Conservation (phyloP, 2,329 filamentous ascomycete genomes). For the Tolypocladium cylindrosporum region DNA sequence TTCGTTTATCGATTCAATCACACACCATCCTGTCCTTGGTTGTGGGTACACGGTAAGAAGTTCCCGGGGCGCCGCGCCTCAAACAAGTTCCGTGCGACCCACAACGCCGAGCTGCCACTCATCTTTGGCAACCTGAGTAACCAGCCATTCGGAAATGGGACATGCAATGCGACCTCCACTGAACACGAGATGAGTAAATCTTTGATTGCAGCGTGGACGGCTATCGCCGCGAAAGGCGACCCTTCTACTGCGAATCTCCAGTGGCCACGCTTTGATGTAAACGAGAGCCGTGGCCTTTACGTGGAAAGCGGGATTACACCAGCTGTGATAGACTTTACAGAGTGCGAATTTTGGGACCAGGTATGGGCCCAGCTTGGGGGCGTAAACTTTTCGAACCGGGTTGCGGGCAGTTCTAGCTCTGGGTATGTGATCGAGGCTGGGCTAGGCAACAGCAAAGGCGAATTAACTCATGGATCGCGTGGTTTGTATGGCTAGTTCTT, state of each 20-base stretch:
- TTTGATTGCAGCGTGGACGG: background rate
- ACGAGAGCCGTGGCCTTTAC: background rate
- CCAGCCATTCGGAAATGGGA: background rate
- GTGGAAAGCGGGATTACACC: background rate
- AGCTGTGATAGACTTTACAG: background rate
- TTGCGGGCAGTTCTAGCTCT: background rate
- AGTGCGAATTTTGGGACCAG: background rate
- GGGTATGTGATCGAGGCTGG: background rate
- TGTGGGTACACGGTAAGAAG: background rate
- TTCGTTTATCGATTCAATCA: background rate
- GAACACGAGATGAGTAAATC: background rate
- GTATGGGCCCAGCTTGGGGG: background rate
- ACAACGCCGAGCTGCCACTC: background rate
- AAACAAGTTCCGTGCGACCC: background rate
- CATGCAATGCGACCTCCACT: background rate
- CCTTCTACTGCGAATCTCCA: background rate
- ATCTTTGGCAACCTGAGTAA: background rate
- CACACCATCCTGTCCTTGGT: background rate
- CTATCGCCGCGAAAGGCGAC: background rate
- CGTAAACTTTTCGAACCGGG: background rate
- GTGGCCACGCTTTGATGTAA: background rate
- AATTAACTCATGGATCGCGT: too few relatives aligned
- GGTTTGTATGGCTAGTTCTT: too few relatives aligned
- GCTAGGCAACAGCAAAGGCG: too few relatives aligned
- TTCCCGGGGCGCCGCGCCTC: background rate